phyloP scores from a whole-genome alignment of 768 basidiomycete species.

The Cyclocybe cylindracea region DNA sequence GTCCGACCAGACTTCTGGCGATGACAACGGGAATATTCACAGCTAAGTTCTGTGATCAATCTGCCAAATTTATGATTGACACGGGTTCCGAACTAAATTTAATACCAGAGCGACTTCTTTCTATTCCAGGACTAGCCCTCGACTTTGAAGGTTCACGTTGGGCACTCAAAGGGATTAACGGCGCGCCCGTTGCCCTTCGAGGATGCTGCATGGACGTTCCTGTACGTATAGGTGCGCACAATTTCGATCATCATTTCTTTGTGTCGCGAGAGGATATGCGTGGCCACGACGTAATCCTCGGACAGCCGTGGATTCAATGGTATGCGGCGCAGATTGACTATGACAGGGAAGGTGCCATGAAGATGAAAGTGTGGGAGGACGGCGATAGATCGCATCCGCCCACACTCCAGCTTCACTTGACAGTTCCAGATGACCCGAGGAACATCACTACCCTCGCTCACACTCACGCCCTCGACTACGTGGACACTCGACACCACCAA shows the following conservation, averaged over 20 bases:
- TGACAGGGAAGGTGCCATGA: constrained; percentile 6
- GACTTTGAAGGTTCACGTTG: constrained; percentile 2
- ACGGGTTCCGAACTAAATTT: constrained; percentile 2
- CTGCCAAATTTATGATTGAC: constrained; percentile 1
- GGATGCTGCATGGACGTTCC: constrained; percentile 6
- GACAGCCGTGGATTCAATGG: constrained; percentile 25
- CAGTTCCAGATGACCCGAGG: background rate
- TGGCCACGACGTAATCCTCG: constrained; percentile 16
- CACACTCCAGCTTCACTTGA: constrained; percentile 1
- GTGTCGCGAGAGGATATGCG: constrained; percentile 7
- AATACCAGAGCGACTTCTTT: background rate
- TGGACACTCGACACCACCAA: constrained; percentile 3
- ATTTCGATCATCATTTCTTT: constrained; percentile 17
- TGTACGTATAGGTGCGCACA: constrained; percentile 6
- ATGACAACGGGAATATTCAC: constrained; percentile 2
- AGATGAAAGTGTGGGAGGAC: constrained; percentile 17
- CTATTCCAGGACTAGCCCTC: background rate
- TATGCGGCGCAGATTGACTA: constrained; percentile 15
- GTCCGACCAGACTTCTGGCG: background rate
- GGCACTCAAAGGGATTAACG: constrained; percentile 4
- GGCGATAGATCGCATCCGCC: constrained; percentile 7
- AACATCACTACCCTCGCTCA: background rate
- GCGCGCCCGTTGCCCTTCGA: background rate
- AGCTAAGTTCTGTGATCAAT: background rate
- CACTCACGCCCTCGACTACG: background rate